These are phyloP conservation scores for Sporobolomyces roseus DNA, from an alignment of 768 basidiomycete genomes.

Conservation along the genomic window DNA sequence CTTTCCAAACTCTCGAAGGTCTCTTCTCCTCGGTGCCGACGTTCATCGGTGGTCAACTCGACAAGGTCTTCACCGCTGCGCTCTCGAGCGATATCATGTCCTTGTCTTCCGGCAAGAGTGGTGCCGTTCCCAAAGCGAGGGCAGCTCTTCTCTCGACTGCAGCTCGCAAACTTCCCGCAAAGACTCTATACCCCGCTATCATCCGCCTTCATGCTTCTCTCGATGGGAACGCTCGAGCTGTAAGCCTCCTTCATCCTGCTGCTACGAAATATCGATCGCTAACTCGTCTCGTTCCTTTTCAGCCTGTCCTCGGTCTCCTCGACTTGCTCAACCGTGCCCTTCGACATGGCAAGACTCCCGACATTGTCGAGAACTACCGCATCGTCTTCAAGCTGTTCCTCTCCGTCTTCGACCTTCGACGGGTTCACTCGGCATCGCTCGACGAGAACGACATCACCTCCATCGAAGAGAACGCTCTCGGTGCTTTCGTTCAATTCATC, in stretches of 20 bases:
- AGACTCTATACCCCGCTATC: constrained; percentile 65
- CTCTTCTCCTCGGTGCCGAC: constrained; percentile 71
- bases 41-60: constrained; percentile 54
- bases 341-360: constrained; percentile 61
- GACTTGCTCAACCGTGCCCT: constrained; percentile 64
- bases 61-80: constrained; percentile 42
- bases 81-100: constrained; percentile 35
- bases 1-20: constrained; percentile 59
- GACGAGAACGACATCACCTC: constrained; percentile 41
- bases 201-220: constrained; percentile 50
- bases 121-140: constrained; percentile 48
- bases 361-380: constrained; percentile 65
- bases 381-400: constrained; percentile 72
- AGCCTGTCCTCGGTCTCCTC: constrained; percentile 58
- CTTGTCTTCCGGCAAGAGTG: constrained; percentile 14
- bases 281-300: neutral
- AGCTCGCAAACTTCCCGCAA: constrained; percentile 66
- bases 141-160: constrained; percentile 60
- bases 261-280: neutral
- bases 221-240: constrained; percentile 42
- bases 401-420: constrained; percentile 64
- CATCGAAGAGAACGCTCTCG: constrained; percentile 42
- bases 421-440: constrained; percentile 17
- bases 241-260: constrained; percentile 20
- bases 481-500: constrained; percentile 80